Evolutionary conservation across 2,329 filamentous ascomycete genomes (phyloP).

Genomic region (Colletotrichum sojae): DNA sequence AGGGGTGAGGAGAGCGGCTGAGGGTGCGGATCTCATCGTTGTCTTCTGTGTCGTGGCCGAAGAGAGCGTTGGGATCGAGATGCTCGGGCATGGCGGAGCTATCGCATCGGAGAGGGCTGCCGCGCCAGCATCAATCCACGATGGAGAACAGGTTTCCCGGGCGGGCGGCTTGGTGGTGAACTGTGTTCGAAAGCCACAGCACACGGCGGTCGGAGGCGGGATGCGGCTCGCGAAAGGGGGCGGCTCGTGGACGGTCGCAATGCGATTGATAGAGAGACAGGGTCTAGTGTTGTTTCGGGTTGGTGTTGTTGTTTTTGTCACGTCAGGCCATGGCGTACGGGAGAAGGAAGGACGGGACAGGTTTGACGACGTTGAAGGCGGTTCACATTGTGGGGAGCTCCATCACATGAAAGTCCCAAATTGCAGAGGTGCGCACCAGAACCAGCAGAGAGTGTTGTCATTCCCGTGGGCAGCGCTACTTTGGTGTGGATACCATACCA

Average conservation of each 20-base stretch:
- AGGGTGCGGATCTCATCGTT: slow-evolving; percentile 61
- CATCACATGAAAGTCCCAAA: slow-evolving; percentile 41
- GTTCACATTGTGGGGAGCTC: slow-evolving; percentile 33
- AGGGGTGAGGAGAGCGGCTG: slow-evolving; percentile 77
- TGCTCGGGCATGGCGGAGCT: slow-evolving; percentile 63
- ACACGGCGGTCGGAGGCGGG: background rate
- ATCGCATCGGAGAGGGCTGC: slow-evolving; percentile 40
- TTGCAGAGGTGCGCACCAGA: slow-evolving; percentile 20
- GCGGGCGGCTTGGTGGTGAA: background rate
- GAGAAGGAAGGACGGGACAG: slow-evolving; percentile 3
- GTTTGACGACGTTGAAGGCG: slow-evolving; percentile 16
- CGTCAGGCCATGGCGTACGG: slow-evolving; percentile 27
- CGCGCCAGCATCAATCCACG: slow-evolving; percentile 27
- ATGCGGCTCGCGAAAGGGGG: background rate
- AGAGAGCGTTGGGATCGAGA: slow-evolving; percentile 53
- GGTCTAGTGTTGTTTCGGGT: background rate
- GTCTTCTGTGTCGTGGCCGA: slow-evolving; percentile 52
- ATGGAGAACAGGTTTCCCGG: background rate
- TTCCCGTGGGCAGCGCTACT: slow-evolving; percentile 4
- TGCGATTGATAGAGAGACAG: slow-evolving; percentile 2
- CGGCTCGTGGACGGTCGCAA: slow-evolving; percentile 9
- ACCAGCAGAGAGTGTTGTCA: slow-evolving; percentile 28
- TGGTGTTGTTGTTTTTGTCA: slow-evolving; percentile 31
- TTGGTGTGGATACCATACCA: too few species aligned
- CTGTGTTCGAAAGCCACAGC: background rate